Percentiles rank a stretch among this genome's conserved stretches.
These are phyloP conservation scores for Neospora caninum DNA, from an alignment of 169 alveolate genomes.

Conservation along the genomic window DNA sequence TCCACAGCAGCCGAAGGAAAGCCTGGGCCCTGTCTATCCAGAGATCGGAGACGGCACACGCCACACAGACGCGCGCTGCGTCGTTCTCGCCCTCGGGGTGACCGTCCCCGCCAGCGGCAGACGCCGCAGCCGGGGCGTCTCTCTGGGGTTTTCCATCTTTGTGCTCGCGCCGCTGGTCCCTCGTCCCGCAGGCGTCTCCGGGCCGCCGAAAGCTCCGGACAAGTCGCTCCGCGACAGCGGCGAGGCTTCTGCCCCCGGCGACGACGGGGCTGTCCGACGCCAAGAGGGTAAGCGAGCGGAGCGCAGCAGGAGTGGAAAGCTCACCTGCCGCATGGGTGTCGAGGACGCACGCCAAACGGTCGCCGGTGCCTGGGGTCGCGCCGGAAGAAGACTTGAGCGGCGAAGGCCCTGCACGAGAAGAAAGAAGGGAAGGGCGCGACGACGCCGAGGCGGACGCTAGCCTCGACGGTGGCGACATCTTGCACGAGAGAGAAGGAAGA, in stretches of 20 bases:
- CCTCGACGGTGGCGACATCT: not conserved
- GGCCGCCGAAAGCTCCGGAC: not conserved
- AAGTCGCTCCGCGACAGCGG: not conserved
- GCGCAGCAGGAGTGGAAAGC: not conserved
- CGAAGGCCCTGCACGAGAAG: too few species aligned
- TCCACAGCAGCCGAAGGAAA: not conserved
- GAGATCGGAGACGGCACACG: not conserved
- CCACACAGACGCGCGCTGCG: slow-evolving; percentile 3
- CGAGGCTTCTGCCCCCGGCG: not conserved
- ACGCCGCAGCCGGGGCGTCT: not conserved
- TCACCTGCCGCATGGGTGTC: not conserved
- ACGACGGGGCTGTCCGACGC: not conserved
- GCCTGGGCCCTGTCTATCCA: slow-evolving; percentile 4
- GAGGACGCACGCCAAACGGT: not conserved
- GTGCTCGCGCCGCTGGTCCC: too few species aligned
- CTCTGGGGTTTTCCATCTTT: too few species aligned
- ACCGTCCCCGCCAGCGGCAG: not conserved
- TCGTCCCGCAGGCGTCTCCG: not conserved
- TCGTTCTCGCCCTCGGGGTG: not conserved
- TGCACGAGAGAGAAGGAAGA: not conserved
- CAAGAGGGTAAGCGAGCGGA: not conserved
- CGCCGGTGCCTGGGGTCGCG: not conserved
- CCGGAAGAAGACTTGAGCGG: not conserved
- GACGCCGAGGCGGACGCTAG: not conserved
- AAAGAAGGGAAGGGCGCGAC: not conserved